These are phyloP conservation scores for Fusarium devonianum DNA, from an alignment of 2,329 filamentous ascomycete genomes.

Conservation along the genomic window DNA sequence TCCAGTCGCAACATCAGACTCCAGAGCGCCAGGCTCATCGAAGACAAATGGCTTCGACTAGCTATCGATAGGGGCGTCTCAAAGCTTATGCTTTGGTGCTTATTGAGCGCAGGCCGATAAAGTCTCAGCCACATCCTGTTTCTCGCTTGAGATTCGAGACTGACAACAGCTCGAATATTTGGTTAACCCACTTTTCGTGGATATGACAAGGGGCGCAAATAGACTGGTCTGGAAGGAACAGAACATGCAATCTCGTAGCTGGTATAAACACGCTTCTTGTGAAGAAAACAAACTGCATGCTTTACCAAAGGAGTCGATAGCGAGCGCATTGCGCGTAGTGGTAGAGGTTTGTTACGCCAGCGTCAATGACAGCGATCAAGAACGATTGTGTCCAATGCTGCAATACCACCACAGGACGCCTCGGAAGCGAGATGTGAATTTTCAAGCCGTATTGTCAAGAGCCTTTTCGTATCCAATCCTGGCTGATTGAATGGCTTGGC, in stretches of 20 bases:
- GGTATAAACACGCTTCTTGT: too few species aligned
- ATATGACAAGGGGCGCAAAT: too few species aligned
- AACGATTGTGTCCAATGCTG: too few species aligned
- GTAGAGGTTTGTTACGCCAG: too few species aligned
- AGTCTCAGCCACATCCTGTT: slow-evolving; percentile 20
- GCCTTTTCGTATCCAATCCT: slow-evolving; percentile 26
- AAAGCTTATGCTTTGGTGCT: slow-evolving; percentile 26
- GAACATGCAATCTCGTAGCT: too few species aligned
- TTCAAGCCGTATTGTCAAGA: slow-evolving; percentile 36
- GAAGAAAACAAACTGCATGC: too few species aligned
- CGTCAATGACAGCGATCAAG: too few species aligned
- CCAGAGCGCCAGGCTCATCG: not conserved
- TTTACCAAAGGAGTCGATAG: too few species aligned
- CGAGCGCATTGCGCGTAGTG: too few species aligned
- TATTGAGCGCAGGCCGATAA: slow-evolving; percentile 1
- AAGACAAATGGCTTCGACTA: not conserved
- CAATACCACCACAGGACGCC: slow-evolving; percentile 27
- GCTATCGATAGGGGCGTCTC: slow-evolving; percentile 6
- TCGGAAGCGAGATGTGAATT: slow-evolving; percentile 19
- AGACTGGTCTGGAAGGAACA: too few species aligned
- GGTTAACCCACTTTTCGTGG: slow-evolving; percentile 23
- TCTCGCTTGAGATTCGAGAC: slow-evolving; percentile 12
- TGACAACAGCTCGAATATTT: not conserved
- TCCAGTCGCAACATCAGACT: slow-evolving; percentile 17
- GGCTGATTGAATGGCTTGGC: not conserved